These are phyloP conservation scores for Tricholoma sp. DNA, from an alignment of 768 basidiomycete species.

Conservation along the genomic window DNA sequence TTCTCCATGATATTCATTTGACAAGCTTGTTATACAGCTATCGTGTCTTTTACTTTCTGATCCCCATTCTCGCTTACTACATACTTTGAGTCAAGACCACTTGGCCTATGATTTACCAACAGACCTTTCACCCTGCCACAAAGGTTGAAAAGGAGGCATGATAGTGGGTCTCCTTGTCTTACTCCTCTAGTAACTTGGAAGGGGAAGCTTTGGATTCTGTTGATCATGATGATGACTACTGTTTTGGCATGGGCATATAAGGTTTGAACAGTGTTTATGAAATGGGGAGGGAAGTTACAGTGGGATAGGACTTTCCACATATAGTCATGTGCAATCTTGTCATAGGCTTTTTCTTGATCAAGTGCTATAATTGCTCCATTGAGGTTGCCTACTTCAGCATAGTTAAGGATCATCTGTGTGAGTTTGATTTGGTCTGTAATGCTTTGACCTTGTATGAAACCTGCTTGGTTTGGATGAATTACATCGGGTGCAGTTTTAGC, in stretches of 20 bases:
- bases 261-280: neutral
- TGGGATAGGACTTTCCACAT: slow-evolving; percentile 19
- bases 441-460: too few species aligned
- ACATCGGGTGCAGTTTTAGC: slow-evolving; percentile 2
- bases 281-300: neutral
- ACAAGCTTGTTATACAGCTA: too few species aligned
- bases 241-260: too few species aligned
- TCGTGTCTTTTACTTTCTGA: too few species aligned
- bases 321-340: slow-evolving; percentile 29
- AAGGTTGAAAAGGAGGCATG: slow-evolving; percentile 8
- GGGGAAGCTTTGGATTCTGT: slow-evolving; percentile 8
- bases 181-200: slow-evolving; percentile 4
- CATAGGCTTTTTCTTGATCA: slow-evolving; percentile 35
- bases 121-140: too few species aligned
- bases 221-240: slow-evolving; percentile 5
- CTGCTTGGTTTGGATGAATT: too few species aligned
- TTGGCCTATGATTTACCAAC: too few species aligned
- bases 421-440: too few species aligned
- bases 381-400: slow-evolving; percentile 15
- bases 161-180: slow-evolving; percentile 9
- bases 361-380: slow-evolving; percentile 24
- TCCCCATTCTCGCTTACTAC: too few species aligned
- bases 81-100: too few species aligned
- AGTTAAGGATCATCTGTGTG: slow-evolving; percentile 20
- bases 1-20: too few species aligned